Evolutionary conservation across 768 basidiomycete genomes (phyloP).

Genomic region (Psilocybe azurescens): DNA sequence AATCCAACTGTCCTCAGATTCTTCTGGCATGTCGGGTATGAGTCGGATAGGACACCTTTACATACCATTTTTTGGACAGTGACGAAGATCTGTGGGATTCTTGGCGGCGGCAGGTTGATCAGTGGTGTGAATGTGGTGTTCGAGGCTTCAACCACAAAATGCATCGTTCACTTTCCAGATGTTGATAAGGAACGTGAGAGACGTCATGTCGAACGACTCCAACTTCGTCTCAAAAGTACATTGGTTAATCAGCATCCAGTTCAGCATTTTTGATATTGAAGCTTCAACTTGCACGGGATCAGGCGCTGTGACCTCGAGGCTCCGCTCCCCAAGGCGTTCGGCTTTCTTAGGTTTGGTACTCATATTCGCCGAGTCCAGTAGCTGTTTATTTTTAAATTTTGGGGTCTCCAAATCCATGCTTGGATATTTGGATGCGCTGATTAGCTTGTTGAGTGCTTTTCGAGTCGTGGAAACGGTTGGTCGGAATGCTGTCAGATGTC

Average conservation of each 20-base stretch:
- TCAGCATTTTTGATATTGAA: not conserved
- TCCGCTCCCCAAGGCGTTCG: not conserved
- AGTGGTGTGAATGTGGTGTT: too few species aligned
- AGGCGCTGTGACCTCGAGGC: not conserved
- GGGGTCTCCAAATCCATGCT: too few species aligned
- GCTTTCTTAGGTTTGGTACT: too few species aligned
- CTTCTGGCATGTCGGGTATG: too few species aligned
- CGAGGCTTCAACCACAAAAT: not conserved
- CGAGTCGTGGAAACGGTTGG: not conserved
- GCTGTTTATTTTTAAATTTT: too few species aligned
- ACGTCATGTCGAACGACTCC: not conserved
- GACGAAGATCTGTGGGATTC: too few species aligned
- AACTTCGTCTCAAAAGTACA: not conserved
- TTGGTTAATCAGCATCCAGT: not conserved
- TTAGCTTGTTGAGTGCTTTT: not conserved
- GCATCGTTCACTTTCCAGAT: not conserved
- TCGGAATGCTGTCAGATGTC: not conserved
- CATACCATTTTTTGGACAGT: too few species aligned
- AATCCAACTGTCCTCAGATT: too few species aligned
- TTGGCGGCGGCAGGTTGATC: too few species aligned
- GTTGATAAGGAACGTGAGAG: not conserved
- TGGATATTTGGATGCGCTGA: too few species aligned
- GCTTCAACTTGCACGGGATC: too few species aligned
- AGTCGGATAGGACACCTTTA: too few species aligned
- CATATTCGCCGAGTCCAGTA: not conserved